Base-by-base conservation (phyloP, 768 basidiomycete genomes). In the Neoboletus magnificus region DNA sequence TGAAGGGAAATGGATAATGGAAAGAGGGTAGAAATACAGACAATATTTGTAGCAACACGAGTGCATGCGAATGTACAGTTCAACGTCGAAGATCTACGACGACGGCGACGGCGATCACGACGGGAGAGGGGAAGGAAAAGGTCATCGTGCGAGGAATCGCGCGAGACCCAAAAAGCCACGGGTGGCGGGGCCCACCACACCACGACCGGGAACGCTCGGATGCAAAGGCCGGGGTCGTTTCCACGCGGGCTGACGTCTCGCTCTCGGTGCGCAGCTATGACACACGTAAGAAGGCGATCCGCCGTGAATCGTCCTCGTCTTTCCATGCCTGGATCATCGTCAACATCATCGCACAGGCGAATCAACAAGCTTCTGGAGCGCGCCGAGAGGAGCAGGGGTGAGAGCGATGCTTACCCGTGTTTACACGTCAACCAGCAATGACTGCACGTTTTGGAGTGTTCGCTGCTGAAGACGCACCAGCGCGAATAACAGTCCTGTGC, bases 401-500 rank as follows among this genome's bases (percentile, higher is more conserved):
- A 22, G 32, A 15, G 13, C 3, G 50, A 40, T 33, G 16, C 68
- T 15, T 58, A 70, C 69, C 25, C 58, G 16, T 62, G 70, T 52
- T 62, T 71, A 8, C 69, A 70, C 20, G 69, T 70, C 39, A 67
- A 39, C 67, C 67, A 59, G 27, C 69, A 70, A 40, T 59, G 59
- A 36, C 42, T 57, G 42, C 69, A 70, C 7, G 43, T 22, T 20
- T 54, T 63, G 0, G 69, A 57, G 29, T 70, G 69, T 39, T 70
- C 69, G 27, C 58, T 66, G 61, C 70, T 70, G n/a, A 62, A 68
- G 22, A 64, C 23, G 33, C 69, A 70, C 52, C 59, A 50, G 25
- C 67, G 68, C 22, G 70, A 71, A 40, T 64, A 70, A 22, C 69
- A 70, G 15, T 70, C 69, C 53, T 70, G 69, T 0, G 68, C 66